Evolutionary conservation across 352 stramenopile genomes (phyloP).

Genomic region (Nothophytophthora sp.): DNA sequence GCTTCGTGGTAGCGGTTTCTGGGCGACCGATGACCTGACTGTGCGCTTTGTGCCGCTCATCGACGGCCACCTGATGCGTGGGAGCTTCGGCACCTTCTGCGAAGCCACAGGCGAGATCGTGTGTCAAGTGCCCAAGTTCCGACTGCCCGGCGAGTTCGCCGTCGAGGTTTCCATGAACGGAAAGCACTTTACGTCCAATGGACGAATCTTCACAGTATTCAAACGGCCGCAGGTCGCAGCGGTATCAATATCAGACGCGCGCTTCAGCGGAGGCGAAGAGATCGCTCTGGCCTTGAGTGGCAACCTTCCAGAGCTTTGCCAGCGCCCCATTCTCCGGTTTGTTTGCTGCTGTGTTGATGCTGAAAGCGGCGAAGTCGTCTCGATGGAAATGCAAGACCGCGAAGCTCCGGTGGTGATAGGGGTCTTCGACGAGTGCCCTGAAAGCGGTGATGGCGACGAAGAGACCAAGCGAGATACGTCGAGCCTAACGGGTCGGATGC

Average conservation of each 20-base stretch:
- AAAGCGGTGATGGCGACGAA: constrained; percentile 17
- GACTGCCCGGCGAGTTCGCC: constrained; percentile 52
- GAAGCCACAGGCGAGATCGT: constrained; percentile 43
- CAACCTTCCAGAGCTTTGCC: constrained; percentile 36
- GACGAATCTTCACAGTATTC: constrained; percentile 57
- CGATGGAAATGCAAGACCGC: background rate
- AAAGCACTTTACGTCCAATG: constrained; percentile 73
- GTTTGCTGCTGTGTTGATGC: constrained; percentile 21
- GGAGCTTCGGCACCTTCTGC: constrained; percentile 46
- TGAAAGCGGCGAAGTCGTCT: constrained; percentile 1
- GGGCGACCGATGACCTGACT: constrained; percentile 72
- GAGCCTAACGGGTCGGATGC: constrained; percentile 8
- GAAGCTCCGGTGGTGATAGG: constrained; percentile 2
- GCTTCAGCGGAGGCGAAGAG: constrained; percentile 31
- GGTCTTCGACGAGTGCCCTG: constrained; percentile 14
- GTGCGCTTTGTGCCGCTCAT: constrained; percentile 72
- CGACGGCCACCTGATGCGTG: constrained; percentile 52
- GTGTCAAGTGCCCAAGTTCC: constrained; percentile 71
- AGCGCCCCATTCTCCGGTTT: constrained; percentile 39
- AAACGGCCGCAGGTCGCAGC: constrained; percentile 35
- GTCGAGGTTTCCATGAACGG: constrained; percentile 83
- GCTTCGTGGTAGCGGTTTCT: constrained; percentile 79
- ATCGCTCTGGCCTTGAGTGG: constrained; percentile 39
- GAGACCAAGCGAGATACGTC: constrained; percentile 12
- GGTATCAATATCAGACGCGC: constrained; percentile 47